Evolutionary conservation across 306 rosid species (phyloP).

Genomic region (Castanea mollissima): DNA sequence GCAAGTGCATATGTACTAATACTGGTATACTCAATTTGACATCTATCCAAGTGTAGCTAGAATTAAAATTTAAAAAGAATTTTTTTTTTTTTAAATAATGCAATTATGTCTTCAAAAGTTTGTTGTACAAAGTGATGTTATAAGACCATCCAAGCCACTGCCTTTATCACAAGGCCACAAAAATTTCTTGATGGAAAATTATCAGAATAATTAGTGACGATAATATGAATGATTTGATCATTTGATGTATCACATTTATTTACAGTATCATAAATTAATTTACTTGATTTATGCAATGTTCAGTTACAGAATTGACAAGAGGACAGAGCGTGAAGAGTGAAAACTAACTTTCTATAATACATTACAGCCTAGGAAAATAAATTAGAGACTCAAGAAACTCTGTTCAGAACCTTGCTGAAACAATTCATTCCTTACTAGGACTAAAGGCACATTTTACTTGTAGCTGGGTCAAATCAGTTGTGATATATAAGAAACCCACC

Average conservation of each 20-base stretch:
- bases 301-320: background rate
- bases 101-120: no score
- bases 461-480: slow-evolving; percentile 39
- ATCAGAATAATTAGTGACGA: no score
- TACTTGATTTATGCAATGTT: background rate
- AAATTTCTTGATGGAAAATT: no score
- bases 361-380: background rate
- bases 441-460: slow-evolving; percentile 32
- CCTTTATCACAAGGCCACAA: no score
- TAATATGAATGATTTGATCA: no score
- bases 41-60: no score
- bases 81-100: no score
- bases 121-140: no score
- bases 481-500: slow-evolving; percentile 22
- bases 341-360: background rate
- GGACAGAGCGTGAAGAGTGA: background rate
- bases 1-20: no score
- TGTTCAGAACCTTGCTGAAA: slow-evolving; percentile 30
- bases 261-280: background rate
- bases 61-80: no score
- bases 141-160: no score
- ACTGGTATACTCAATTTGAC: no score
- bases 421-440: slow-evolving; percentile 33
- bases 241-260: background rate
- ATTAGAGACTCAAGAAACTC: slow-evolving; percentile 31